A percentile compares a stretch with the other conserved stretches of the same genome.
Evolutionary conservation across 176 grass and related monocot genomes (phyloP).

Genomic region (Carex scoparia): DNA sequence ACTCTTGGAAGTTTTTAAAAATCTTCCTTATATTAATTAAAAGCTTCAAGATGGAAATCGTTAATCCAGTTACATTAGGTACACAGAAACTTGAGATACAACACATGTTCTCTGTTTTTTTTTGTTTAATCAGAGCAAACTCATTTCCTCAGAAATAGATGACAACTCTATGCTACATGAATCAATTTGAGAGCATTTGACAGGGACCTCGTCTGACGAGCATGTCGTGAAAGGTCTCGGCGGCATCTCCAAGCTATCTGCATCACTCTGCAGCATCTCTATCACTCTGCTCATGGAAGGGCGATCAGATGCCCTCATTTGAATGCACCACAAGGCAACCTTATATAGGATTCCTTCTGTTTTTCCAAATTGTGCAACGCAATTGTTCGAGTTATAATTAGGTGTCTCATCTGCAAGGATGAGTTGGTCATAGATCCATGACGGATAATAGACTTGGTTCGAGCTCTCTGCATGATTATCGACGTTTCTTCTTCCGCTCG

Average conservation of each 20-base stretch:
- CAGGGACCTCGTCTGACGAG: neutral
- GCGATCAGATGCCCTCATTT: conserved; percentile 38
- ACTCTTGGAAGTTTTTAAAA: too few relatives aligned
- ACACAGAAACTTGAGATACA: neutral
- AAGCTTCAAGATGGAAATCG: too few relatives aligned
- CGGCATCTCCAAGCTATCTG: conserved; percentile 39
- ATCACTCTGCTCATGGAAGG: conserved; percentile 69
- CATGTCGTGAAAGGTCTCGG: conserved; percentile 35
- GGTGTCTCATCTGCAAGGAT: neutral
- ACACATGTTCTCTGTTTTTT: neutral
- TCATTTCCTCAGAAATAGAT: neutral
- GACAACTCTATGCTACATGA: neutral
- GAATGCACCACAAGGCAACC: conserved; percentile 68
- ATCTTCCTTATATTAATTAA: too few relatives aligned
- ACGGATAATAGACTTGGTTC: neutral
- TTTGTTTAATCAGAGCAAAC: neutral
- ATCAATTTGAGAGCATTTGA: neutral
- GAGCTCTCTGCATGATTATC: neutral
- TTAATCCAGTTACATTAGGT: too few relatives aligned
- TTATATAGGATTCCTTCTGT: conserved; percentile 49
- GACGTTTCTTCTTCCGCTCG: neutral
- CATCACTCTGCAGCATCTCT: conserved; percentile 59
- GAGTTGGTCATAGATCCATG: conserved; percentile 43
- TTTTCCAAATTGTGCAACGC: neutral
- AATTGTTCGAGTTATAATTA: neutral